Evolutionary conservation across 1,139 yeast species (phyloP).

Genomic region (Yamadazyma triangularis): DNA sequence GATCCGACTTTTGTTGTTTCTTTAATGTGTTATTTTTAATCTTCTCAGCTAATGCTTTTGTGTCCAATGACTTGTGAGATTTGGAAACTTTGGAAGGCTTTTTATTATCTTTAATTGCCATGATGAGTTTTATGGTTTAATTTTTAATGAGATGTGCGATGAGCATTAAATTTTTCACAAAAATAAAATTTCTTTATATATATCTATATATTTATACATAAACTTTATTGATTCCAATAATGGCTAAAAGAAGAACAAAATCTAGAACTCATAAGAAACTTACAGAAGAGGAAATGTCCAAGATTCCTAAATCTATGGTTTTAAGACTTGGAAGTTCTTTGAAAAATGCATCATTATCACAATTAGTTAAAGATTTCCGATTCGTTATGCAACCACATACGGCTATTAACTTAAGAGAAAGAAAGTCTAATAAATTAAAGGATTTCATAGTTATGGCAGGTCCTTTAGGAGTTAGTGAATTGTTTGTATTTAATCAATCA

Average conservation of each 20-base stretch:
- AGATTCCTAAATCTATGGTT: conserved; percentile 90
- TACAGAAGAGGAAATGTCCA: conserved; percentile 63
- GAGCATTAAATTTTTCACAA: too few species aligned
- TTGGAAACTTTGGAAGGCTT: too few species aligned
- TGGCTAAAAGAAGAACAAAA: conserved; percentile 52
- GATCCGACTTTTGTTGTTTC: conserved; percentile 13
- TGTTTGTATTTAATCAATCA: conserved; percentile 82
- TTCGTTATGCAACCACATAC: conserved; percentile 96
- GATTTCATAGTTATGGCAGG: conserved; percentile 97
- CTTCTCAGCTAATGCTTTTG: conserved; percentile 39
- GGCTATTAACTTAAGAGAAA: conserved; percentile 79
- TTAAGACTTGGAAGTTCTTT: conserved; percentile 77
- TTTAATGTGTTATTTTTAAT: conserved; percentile 51
- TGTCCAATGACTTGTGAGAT: conserved; percentile 9
- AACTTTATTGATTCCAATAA: too few species aligned
- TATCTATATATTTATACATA: too few species aligned
- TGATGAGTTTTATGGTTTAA: too few species aligned
- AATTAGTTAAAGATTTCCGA: conserved; percentile 83
- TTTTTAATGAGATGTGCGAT: too few species aligned
- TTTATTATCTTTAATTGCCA: too few species aligned
- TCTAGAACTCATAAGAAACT: conserved; percentile 80
- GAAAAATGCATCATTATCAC: conserved; percentile 76
- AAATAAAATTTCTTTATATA: too few species aligned
- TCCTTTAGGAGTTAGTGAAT: conserved; percentile 87
- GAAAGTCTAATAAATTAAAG: conserved; percentile 79